Evolutionary conservation across 441 rosid species (phyloP).

Genomic region (Erysimum pusillum): DNA sequence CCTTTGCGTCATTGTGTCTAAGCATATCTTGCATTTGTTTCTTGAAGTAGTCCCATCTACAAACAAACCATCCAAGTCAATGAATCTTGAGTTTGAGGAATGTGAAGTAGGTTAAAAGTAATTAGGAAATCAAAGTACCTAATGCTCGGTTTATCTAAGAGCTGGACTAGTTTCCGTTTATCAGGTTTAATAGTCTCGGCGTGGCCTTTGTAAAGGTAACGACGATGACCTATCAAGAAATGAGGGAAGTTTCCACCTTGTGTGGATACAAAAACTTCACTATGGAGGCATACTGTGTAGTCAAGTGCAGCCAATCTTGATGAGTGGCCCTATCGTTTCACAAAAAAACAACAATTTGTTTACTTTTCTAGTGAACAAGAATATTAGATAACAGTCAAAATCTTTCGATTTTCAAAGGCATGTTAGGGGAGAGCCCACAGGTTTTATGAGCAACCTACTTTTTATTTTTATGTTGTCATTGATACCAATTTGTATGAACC

Average conservation of each 20-base stretch:
- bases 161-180: slow-evolving; percentile 84
- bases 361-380: background rate
- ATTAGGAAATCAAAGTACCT: slow-evolving; percentile 54
- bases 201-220: slow-evolving; percentile 89
- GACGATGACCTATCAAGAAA: slow-evolving; percentile 96
- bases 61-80: slow-evolving; percentile 1
- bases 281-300: slow-evolving; percentile 90
- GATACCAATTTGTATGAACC: slow-evolving; percentile 6
- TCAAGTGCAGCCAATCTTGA: slow-evolving; percentile 98
- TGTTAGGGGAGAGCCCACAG: slow-evolving; percentile 25
- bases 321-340: slow-evolving; percentile 68
- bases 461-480: background rate
- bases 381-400: slow-evolving; percentile 20
- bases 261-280: slow-evolving; percentile 94
- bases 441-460: slow-evolving; percentile 17
- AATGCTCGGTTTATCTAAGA: slow-evolving; percentile 77
- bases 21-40: slow-evolving; percentile 84
- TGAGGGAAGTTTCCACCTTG: slow-evolving; percentile 99
- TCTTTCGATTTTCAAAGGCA: background rate
- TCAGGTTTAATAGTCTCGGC: slow-evolving; percentile 91
- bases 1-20: slow-evolving; percentile 77
- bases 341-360: slow-evolving; percentile 13
- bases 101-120: background rate
- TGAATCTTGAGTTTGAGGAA: slow-evolving; percentile 10
- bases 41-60: slow-evolving; percentile 87